Percentiles rank a stretch among this genome's conserved stretches.
These are phyloP conservation scores for Aureobasidium sp. DNA, from an alignment of 2,329 filamentous ascomycete genomes.

Conservation along the genomic window DNA sequence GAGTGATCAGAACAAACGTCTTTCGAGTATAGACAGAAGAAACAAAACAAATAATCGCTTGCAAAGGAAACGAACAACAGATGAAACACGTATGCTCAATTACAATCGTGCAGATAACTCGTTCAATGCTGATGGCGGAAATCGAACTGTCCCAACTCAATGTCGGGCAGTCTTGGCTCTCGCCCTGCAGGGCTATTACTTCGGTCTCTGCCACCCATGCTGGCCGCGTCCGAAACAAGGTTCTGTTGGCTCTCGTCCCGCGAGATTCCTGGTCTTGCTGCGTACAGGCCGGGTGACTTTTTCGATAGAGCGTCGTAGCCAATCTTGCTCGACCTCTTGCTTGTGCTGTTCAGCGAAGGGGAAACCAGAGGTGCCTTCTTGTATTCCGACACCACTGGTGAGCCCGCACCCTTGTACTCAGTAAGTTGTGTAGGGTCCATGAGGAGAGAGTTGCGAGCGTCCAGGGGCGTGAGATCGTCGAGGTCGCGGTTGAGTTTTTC, in stretches of 20 bases:
- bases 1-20: neutral
- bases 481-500: slow-evolving; percentile 63
- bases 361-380: slow-evolving; percentile 28
- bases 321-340: neutral
- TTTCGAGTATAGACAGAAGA: slow-evolving; percentile 4
- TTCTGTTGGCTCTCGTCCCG: slow-evolving; percentile 25
- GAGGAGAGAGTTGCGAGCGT: slow-evolving; percentile 79
- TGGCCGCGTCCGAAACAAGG: slow-evolving; percentile 27
- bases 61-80: slow-evolving; percentile 10
- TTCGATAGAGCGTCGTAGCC: slow-evolving; percentile 28
- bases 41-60: neutral
- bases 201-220: slow-evolving; percentile 26
- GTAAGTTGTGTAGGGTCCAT: slow-evolving; percentile 49
- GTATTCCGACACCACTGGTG: slow-evolving; percentile 16
- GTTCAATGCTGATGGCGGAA: slow-evolving; percentile 6
- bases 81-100: slow-evolving; percentile 14
- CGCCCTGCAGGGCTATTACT: slow-evolving; percentile 21
- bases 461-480: slow-evolving; percentile 78
- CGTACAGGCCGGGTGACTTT: slow-evolving; percentile 1
- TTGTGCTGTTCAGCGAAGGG: slow-evolving; percentile 24
- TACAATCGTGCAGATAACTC: slow-evolving; percentile 3
- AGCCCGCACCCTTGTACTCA: slow-evolving; percentile 33
- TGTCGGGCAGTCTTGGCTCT: slow-evolving; percentile 25
- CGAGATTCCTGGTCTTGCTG: slow-evolving; percentile 17
- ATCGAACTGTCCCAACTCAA: slow-evolving; percentile 8